These are phyloP conservation scores for Daldinia childiae DNA, from an alignment of 495 filamentous ascomycete genomes.

Conservation along the genomic window DNA sequence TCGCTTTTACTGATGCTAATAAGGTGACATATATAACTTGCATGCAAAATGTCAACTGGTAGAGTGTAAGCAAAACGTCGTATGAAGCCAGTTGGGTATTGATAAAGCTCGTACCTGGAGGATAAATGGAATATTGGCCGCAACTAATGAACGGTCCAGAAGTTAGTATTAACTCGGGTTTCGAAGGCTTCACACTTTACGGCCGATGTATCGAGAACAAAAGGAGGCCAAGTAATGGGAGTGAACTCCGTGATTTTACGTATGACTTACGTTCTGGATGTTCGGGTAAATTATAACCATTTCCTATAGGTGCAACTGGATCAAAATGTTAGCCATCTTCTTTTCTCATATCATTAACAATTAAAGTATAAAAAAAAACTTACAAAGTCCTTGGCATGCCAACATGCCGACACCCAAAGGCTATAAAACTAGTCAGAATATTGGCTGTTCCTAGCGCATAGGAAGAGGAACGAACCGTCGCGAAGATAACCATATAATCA, in stretches of 20 bases:
- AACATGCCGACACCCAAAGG: constrained; percentile 30
- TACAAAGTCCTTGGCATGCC: constrained; percentile 30
- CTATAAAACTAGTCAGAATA: constrained; percentile 8
- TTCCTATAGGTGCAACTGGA: constrained; percentile 28
- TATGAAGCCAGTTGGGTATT: background rate
- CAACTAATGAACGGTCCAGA: constrained; percentile 2
- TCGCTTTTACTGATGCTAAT: constrained; percentile 39
- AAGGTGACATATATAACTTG: constrained; percentile 41
- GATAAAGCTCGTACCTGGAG: constrained; percentile 25
- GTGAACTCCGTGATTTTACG: background rate
- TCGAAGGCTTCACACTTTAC: background rate
- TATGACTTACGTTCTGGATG: constrained; percentile 17
- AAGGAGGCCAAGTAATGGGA: too few species aligned
- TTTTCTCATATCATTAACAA: background rate
- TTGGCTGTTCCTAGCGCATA: background rate
- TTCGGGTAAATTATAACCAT: constrained; percentile 17
- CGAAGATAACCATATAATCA: constrained; percentile 16
- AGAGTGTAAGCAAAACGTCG: constrained; percentile 1
- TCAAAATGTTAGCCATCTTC: background rate
- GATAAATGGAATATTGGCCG: constrained; percentile 32
- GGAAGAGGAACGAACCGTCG: constrained; percentile 15
- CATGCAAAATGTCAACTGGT: constrained; percentile 32
- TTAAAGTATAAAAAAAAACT: background rate
- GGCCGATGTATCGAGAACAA: background rate
- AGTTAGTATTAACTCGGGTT: background rate